Base-by-base conservation (phyloP, 2,329 filamentous ascomycete species). In the Fusarium coffeatum region DNA sequence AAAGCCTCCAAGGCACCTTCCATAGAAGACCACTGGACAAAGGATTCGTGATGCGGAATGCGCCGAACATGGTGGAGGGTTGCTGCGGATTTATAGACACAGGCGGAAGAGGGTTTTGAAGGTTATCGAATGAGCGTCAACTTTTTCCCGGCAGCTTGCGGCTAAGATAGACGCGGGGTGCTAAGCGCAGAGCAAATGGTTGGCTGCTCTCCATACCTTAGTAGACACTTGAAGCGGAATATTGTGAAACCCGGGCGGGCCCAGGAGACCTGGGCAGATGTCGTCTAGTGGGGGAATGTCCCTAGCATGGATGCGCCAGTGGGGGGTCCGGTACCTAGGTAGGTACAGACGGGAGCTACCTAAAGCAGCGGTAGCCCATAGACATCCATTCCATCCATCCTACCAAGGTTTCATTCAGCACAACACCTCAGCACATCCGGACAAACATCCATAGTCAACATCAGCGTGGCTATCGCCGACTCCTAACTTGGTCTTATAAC, bases 1-100 rank as follows among this genome's bases (percentile, higher is more conserved):
- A 99, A 78, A 99, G 89, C 67, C 96, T 91, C 94, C 94, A 99
- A 74, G 96, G 96, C 76, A 92, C 94, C 89, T 99, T 99, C 96
- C 94, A 97, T 74, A 97, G 86, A 57, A 97, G 90, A 81, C 94
- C 94, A 69, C 92, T 88, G 59, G 89, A 90, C 25, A 97, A 85
- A 63, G 92, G 85, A 71, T 89, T 92, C 46, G 93, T 94, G 74
- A 92, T 86, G 83, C 91, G 92, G 84, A 97, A 93, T 73, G 91
- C 86, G 77, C 92, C 92, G 80, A 94, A 95, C 94, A 97, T 97
- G 69, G 74, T 86, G 51, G 59, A 65, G 55, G 60, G 48, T 30
- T 49, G 59, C 57, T 49, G 56, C 59, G 46, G 66, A 45, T 60
- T 57, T 45, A 40, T 54, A 50, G 59, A 50, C 30, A 53, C 59